Base-by-base conservation (phyloP, 2,329 filamentous ascomycete species). In the Colletotrichum karsti region DNA sequence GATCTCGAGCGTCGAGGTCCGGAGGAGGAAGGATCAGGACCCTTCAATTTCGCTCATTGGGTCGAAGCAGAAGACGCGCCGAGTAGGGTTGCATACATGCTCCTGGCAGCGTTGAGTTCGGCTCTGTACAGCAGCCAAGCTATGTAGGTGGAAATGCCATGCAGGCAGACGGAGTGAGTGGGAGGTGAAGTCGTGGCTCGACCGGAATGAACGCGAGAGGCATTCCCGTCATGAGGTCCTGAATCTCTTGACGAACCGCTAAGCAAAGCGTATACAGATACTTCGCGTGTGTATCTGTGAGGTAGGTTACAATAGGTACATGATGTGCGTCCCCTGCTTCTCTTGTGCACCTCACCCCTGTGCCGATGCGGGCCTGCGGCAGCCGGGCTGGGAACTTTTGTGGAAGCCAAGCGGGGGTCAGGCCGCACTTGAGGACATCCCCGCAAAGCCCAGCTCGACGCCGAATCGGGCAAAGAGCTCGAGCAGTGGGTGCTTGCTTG, bases 301-400 rank as follows among this genome's bases (percentile, higher is more conserved):
- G 20, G 13, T 22, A 44, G 54, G n/a, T n/a, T n/a, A n/a, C n/a
- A n/a, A 18, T 26, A 26, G 44, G 53, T 57, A 41, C 35, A 42
- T 46, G 33, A 51, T 67, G 35, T 57, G 28, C 42, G 58, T 63
- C 41, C 58, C 63, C 39, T 61, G 33, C 35, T 39, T 53, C 42
- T 26, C 20, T 48, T 24, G 12, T 22, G 13, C 35, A 22, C 26
- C 33, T n/a, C n/a, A n/a, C 59, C 64, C 59, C 59, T 67, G 64
- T 67, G 64, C 64, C 64, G 64, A 67, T 67, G 64, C 64, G 59
- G 64, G 64, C 53, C 64, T 67, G 59, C 64, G 64, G 60, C 64
- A 67, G 63, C 58, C 58, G 63, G 26, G 51, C 51, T 67, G 64
- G 64, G 64, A 67, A 67, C 64, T 67, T 67, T 67, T 67, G 64